Evolutionary conservation across 2,329 filamentous ascomycete genomes (phyloP).

Genomic region (Trichoderma sp.): DNA sequence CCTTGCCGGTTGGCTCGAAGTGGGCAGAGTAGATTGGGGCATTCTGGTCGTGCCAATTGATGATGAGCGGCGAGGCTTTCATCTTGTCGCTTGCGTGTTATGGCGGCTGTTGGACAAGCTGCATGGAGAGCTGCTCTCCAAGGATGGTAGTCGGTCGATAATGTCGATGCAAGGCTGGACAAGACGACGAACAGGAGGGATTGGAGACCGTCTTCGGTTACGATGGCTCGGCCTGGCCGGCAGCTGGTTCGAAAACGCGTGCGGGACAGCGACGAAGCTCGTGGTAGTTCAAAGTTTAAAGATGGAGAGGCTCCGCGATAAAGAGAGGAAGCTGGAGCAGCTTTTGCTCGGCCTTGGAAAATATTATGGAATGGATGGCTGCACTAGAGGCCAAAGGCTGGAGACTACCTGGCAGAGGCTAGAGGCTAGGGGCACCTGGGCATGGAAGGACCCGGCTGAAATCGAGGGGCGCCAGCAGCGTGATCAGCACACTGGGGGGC

Average conservation of each 20-base stretch:
- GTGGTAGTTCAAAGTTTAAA: slow-evolving; percentile 6
- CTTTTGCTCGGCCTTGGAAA: not conserved
- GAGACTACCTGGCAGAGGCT: not conserved
- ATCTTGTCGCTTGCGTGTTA: slow-evolving; percentile 52
- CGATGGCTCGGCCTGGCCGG: slow-evolving; percentile 1
- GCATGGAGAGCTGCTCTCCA: slow-evolving; percentile 28
- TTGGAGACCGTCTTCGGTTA: not conserved
- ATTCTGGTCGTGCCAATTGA: slow-evolving; percentile 98
- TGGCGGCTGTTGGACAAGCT: slow-evolving; percentile 28
- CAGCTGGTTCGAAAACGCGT: slow-evolving; percentile 6
- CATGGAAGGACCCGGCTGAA: slow-evolving; percentile 4
- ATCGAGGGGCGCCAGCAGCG: slow-evolving; percentile 7
- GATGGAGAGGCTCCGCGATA: slow-evolving; percentile 7
- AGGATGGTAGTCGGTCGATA: not conserved
- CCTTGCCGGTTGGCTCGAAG: slow-evolving; percentile 90
- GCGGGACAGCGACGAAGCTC: slow-evolving; percentile 5
- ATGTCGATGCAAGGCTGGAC: not conserved
- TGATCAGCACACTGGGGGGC: slow-evolving; percentile 3
- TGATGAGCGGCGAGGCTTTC: slow-evolving; percentile 94
- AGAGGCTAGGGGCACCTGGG: not conserved
- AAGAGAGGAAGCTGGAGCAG: not conserved
- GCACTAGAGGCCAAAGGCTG: not conserved
- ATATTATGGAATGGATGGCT: slow-evolving; percentile 2
- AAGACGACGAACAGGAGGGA: not conserved
- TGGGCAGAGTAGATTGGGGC: slow-evolving; percentile 95